These are phyloP conservation scores for Heterobasidion irregulare DNA, from an alignment of 1,284 basidiomycete species.

Conservation along the genomic window DNA sequence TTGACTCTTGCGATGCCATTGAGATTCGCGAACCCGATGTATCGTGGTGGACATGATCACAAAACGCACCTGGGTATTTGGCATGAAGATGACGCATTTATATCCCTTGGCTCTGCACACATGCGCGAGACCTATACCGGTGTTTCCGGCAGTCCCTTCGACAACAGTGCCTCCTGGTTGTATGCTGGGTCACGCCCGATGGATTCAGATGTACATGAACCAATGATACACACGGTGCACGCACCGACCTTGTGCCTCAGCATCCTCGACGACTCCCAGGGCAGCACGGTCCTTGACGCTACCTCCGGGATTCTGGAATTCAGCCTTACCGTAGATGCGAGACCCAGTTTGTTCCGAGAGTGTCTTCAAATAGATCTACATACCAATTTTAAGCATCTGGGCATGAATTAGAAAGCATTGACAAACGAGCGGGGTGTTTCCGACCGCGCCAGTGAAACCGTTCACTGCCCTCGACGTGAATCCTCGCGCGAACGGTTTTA, in stretches of 20 bases:
- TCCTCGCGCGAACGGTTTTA: constrained; percentile 21
- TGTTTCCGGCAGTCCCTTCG: constrained; percentile 99
- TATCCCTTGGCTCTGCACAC: constrained; percentile 92
- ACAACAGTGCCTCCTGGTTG: constrained; percentile 92
- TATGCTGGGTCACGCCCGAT: constrained; percentile 41
- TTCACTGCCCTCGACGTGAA: constrained; percentile 55
- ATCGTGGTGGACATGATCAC: not conserved
- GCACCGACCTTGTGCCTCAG: constrained; percentile 78
- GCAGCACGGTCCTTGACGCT: constrained; percentile 98
- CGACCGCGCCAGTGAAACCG: constrained; percentile 86
- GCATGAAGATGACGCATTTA: constrained; percentile 99
- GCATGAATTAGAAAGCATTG: not conserved
- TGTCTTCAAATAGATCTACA: constrained; percentile 74
- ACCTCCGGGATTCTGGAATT: constrained; percentile 99
- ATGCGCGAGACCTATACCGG: constrained; percentile 93
- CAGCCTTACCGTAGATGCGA: constrained; percentile 89
- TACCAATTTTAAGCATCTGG: not conserved
- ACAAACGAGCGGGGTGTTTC: constrained; percentile 89
- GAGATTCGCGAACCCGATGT: not conserved
- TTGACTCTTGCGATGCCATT: constrained; percentile 53
- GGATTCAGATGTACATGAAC: not conserved
- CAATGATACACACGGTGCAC: constrained; percentile 17
- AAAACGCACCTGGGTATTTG: constrained; percentile 73
- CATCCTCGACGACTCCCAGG: constrained; percentile 82
- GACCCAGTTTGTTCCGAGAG: constrained; percentile 89